Evolutionary conservation across 495 filamentous ascomycete species (phyloP), one percentile per base, ranked within the genome.

Genomic region (Symbiotaphrina buchneri): DNA sequence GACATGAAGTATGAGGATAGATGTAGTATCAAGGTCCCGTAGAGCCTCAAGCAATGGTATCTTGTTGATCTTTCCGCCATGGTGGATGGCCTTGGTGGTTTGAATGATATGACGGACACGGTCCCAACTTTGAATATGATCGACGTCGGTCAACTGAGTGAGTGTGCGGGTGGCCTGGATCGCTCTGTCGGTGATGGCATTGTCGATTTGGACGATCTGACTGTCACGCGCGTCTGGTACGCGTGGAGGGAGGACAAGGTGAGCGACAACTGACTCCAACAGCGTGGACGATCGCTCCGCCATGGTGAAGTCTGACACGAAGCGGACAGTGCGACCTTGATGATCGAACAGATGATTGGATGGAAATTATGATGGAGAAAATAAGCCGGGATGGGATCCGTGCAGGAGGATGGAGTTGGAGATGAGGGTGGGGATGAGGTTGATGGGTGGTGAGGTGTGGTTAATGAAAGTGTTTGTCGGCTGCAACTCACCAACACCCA

Each of bases 1-100:
- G 14, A 73, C 39, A 41, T 65, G 43, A 5, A 69, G 26, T 10
- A 65, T 53, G 10, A 71, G 37, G 10, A 46, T 35, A 26, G 42
- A 35, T 10, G 44, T 32, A 1, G 34, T 32, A 10, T 52, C 28
- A 3, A 65, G 40, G 0, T 35, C 27, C 1, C 36, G 13, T 6
- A 66, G 42, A n/a, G 45, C 45, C 11, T 37, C 14, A n/a, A 55
- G 10, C 4, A 66, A 23, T 1, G 41, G 41, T 3, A 33, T 37
- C 35, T 47, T 53, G 16, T 61, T 51, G 11, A 65, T 35, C 21
- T 41, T 31, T 14, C 51, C 39, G 27, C 21, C 45, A 1, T 28
- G 27, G 32, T 59, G 52, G n/a, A 63, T 30, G 1, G 18, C 20
- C 15, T 35, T 31, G 29, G 49, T 54, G 4, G 39, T 36, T 0